A percentile compares a stretch with the other conserved stretches of the same genome.
Evolutionary conservation across 768 basidiomycete species (phyloP).

Genomic region (Hygrocybe coccinea): DNA sequence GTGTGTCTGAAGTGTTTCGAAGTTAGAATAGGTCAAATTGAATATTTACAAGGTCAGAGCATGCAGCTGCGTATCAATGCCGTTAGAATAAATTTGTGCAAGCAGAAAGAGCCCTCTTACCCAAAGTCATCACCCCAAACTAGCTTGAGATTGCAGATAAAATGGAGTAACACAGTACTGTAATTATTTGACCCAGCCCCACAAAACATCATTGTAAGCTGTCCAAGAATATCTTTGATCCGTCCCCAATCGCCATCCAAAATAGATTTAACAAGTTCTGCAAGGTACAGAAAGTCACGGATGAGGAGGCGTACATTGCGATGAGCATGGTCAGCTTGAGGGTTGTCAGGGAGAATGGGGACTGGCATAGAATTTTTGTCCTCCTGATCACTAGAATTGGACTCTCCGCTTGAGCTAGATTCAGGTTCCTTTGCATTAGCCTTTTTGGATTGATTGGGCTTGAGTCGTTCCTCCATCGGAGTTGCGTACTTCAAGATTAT

Average conservation of each 20-base stretch:
- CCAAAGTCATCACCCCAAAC: slow-evolving; percentile 32
- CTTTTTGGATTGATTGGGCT: neutral
- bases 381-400: too few species aligned
- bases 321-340: slow-evolving; percentile 14
- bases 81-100: too few species aligned
- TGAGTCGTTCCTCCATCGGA: slow-evolving; percentile 5
- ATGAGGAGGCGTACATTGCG: slow-evolving; percentile 25
- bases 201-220: slow-evolving; percentile 27
- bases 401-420: too few species aligned
- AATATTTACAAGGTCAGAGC: too few species aligned
- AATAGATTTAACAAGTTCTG: slow-evolving; percentile 25
- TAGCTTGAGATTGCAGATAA: slow-evolving; percentile 25
- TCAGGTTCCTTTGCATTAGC: too few species aligned
- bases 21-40: too few species aligned
- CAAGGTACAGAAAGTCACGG: slow-evolving; percentile 28
- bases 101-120: too few species aligned
- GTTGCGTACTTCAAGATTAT: slow-evolving; percentile 25
- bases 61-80: too few species aligned
- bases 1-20: too few species aligned
- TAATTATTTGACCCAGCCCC: slow-evolving; percentile 33
- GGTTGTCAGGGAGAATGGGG: too few species aligned
- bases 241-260: slow-evolving; percentile 30
- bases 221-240: slow-evolving; percentile 27
- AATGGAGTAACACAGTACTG: slow-evolving; percentile 26
- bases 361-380: too few species aligned